Conservation (phyloP, 768 basidiomycete species). For the Boletus barrowsii region DNA sequence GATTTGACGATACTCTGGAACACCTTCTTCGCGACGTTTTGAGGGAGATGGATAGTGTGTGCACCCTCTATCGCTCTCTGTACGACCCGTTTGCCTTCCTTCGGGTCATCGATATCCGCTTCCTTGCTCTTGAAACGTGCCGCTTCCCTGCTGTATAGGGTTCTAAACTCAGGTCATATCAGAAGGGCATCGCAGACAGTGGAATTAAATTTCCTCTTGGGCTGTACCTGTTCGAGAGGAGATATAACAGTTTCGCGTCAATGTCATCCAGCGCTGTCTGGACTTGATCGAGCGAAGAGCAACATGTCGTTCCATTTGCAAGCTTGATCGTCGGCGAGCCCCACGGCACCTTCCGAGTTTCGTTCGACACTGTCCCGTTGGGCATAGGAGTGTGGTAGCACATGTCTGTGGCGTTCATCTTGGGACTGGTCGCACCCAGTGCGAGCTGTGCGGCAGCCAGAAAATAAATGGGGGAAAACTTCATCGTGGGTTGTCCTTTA, state of each 20-base stretch:
- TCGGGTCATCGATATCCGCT: slow-evolving; percentile 7
- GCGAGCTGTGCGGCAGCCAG: not conserved
- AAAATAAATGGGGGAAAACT: not conserved
- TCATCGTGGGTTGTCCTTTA: not conserved
- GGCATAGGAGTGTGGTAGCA: slow-evolving; percentile 19
- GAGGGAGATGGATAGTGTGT: slow-evolving; percentile 16
- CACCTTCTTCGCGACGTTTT: slow-evolving; percentile 21
- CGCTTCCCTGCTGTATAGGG: slow-evolving; percentile 25
- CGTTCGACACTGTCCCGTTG: slow-evolving; percentile 12
- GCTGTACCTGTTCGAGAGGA: slow-evolving; percentile 20
- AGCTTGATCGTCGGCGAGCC: slow-evolving; percentile 18
- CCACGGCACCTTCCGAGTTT: slow-evolving; percentile 21
- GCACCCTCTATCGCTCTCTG: slow-evolving; percentile 19
- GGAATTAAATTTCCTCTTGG: not conserved
- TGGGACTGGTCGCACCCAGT: not conserved
- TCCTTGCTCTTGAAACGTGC: slow-evolving; percentile 24
- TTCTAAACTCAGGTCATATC: not conserved
- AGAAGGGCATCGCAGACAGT: not conserved
- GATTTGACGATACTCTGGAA: slow-evolving; percentile 20
- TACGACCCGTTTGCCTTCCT: slow-evolving; percentile 18
- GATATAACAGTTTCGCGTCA: slow-evolving; percentile 17
- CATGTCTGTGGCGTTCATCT: not conserved
- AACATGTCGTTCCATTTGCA: slow-evolving; percentile 24
- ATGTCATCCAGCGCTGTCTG: slow-evolving; percentile 14
- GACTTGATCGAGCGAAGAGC: slow-evolving; percentile 23